Percentiles rank a stretch among this genome's conserved stretches.
phyloP scores from a whole-genome alignment of 192 early-diverging fungal species.

The Neocallimastix lanati region DNA sequence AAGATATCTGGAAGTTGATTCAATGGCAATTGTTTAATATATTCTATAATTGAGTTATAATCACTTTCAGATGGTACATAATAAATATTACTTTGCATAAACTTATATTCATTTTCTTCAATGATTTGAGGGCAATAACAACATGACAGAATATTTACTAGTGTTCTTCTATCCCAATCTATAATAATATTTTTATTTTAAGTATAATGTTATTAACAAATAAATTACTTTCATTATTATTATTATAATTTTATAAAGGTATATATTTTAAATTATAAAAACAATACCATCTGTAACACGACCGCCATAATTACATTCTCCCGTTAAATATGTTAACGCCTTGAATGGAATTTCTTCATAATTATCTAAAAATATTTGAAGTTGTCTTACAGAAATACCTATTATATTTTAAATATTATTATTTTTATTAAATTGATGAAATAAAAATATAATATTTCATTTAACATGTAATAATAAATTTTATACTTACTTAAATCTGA shows the following conservation, averaged over 20 bases:
- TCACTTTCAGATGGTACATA: conserved; percentile 28
- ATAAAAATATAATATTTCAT: too few relatives aligned
- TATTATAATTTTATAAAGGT: too few relatives aligned
- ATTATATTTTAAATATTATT: not conserved
- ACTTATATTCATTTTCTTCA: conserved; percentile 29
- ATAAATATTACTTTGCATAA: conserved; percentile 33
- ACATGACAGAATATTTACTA: conserved; percentile 33
- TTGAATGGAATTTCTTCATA: conserved; percentile 41
- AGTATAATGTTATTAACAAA: not conserved
- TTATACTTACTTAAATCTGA: conserved; percentile 23
- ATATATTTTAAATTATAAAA: too few relatives aligned
- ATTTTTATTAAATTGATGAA: not conserved
- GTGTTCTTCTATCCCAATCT: conserved; percentile 42
- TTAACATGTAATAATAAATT: not conserved
- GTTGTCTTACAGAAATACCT: conserved; percentile 37
- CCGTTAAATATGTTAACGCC: conserved; percentile 34
- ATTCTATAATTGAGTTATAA: conserved; percentile 31
- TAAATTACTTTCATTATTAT: too few relatives aligned
- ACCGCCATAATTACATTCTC: conserved; percentile 47
- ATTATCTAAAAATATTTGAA: conserved; percentile 44
- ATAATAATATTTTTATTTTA: not conserved
- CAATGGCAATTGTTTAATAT: conserved; percentile 30
- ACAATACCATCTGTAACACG: conserved; percentile 27
- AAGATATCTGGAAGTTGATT: conserved; percentile 44
- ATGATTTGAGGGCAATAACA: conserved; percentile 27